Evolutionary conservation across 2,329 filamentous ascomycete species (phyloP).

Genomic region (Magnaporthales sp.): DNA sequence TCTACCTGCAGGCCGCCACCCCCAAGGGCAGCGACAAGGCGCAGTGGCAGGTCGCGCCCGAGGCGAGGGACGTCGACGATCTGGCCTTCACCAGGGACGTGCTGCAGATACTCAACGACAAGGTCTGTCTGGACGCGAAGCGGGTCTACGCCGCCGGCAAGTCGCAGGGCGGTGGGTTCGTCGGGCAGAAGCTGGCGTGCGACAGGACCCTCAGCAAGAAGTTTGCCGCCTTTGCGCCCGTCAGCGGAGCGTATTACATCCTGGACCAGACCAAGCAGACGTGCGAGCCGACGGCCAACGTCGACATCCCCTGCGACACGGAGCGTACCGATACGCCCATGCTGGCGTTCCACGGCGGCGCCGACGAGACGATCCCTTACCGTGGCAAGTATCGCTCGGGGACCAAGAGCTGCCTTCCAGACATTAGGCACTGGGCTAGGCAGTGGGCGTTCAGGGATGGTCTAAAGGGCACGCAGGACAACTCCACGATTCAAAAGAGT

Average conservation of each 20-base stretch:
- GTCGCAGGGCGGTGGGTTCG: conserved; percentile 37
- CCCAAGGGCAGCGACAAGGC: background rate
- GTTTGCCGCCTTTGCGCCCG: conserved; percentile 32
- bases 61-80: background rate
- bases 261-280: conserved; percentile 10
- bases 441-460: conserved; percentile 31
- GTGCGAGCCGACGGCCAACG: background rate
- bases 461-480: background rate
- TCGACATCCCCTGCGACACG: conserved; percentile 23
- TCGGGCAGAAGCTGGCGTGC: conserved; percentile 29
- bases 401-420: conserved; percentile 29
- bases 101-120: background rate
- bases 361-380: conserved; percentile 32
- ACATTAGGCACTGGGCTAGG: conserved; percentile 30
- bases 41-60: conserved; percentile 1
- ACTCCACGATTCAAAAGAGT: background rate
- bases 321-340: conserved; percentile 28
- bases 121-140: conserved; percentile 26
- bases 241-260: conserved; percentile 33
- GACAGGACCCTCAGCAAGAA: conserved; percentile 22
- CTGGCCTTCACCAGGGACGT: conserved; percentile 1
- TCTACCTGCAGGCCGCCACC: background rate
- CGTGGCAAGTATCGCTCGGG: conserved; percentile 27
- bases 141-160: conserved; percentile 33
- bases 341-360: conserved; percentile 35